Percentiles rank a stretch among this genome's conserved stretches.
These are phyloP conservation scores for Arachis monticola DNA, from an alignment of 331 rosid species.

Conservation along the genomic window DNA sequence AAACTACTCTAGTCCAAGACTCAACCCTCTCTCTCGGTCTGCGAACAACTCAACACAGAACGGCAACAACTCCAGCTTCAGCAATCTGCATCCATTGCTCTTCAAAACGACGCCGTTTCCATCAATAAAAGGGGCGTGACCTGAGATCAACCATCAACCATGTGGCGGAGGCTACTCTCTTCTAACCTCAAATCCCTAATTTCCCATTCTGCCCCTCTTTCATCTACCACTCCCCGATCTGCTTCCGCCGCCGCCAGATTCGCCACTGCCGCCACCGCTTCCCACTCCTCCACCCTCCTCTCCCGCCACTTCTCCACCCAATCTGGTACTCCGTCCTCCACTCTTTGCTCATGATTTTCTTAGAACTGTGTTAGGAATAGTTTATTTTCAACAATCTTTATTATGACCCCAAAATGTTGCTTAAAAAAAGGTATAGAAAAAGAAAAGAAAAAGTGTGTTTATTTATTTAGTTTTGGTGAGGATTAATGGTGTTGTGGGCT, in stretches of 20 bases:
- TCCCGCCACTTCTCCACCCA: constrained; percentile 55
- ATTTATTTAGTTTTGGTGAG: neutral
- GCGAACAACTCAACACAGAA: neutral
- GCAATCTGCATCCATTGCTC: neutral
- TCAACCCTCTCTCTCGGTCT: neutral
- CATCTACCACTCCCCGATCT: constrained; percentile 55
- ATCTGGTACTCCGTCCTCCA: constrained; percentile 50
- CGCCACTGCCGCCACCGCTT: constrained; percentile 33
- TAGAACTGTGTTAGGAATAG: constrained; percentile 1
- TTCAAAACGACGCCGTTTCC: neutral
- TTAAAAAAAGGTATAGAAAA: too few relatives aligned
- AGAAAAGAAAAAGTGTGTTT: too few relatives aligned
- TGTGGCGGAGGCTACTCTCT: constrained; percentile 85
- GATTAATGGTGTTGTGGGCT: neutral
- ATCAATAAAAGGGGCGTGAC: constrained; percentile 46
- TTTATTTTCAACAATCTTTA: neutral
- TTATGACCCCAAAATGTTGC: neutral
- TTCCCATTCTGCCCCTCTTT: constrained; percentile 19
- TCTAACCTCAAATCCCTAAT: constrained; percentile 76
- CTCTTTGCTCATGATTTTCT: neutral
- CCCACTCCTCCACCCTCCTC: constrained; percentile 30
- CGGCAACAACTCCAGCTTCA: too few relatives aligned
- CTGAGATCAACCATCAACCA: constrained; percentile 50
- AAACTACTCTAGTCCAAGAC: too few relatives aligned
- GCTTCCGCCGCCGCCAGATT: constrained; percentile 45